Percentiles rank a stretch among this genome's conserved stretches.
Evolutionary conservation across 305 asterid genomes (phyloP).

Genomic region (Fraxinus floribunda): DNA sequence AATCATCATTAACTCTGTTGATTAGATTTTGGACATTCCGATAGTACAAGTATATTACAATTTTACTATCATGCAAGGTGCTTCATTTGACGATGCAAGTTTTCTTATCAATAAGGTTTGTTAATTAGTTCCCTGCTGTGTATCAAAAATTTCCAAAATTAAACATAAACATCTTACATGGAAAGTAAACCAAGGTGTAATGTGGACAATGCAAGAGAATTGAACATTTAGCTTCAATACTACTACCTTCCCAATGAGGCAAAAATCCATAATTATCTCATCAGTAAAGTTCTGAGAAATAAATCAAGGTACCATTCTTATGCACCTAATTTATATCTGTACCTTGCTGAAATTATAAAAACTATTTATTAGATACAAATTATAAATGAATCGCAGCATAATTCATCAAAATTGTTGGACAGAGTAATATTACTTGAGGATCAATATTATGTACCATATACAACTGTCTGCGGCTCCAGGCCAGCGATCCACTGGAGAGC

Average conservation of each 20-base stretch:
- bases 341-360: background rate
- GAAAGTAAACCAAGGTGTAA: background rate
- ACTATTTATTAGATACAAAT: background rate
- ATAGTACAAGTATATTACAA: background rate
- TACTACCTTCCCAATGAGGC: background rate
- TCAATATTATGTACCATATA: constrained; percentile 49
- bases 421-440: background rate
- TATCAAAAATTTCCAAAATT: background rate
- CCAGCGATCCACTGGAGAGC: constrained; percentile 59
- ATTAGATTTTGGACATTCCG: background rate
- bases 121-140: background rate
- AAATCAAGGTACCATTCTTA: background rate
- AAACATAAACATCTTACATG: background rate
- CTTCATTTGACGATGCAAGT: background rate
- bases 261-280: background rate
- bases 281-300: background rate
- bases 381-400: background rate
- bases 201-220: background rate
- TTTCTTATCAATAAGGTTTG: background rate
- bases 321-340: background rate
- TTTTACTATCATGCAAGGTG: background rate
- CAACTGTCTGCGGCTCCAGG: constrained; percentile 77
- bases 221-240: background rate
- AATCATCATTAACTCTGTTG: background rate
- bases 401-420: background rate